phyloP scores from a whole-genome alignment of 164 flowering plant genomes.

The Macadamia integrifolia region DNA sequence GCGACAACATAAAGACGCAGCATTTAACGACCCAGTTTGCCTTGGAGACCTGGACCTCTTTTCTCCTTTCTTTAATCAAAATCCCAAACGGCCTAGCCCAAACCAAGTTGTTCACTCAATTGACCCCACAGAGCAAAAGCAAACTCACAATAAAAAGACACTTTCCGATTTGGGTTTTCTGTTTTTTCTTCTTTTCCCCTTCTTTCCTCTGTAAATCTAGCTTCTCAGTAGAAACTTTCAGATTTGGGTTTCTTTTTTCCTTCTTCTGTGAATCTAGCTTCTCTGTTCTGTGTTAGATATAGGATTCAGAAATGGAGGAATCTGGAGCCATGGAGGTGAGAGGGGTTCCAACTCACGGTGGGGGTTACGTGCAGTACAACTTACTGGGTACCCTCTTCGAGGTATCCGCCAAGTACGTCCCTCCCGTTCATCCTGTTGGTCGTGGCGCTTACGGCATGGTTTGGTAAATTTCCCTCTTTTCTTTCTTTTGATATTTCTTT shows the following conservation, averaged over 20 bases:
- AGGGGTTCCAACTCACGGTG: slow-evolving; percentile 32
- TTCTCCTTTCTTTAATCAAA: background rate
- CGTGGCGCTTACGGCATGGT: slow-evolving; percentile 80
- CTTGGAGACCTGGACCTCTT: background rate
- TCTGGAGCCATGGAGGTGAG: slow-evolving; percentile 14
- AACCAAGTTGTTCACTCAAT: too few species aligned
- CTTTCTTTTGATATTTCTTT: background rate
- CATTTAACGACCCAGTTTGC: too few species aligned
- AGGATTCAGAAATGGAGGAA: slow-evolving; percentile 22
- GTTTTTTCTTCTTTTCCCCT: too few species aligned
- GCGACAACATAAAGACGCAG: too few species aligned
- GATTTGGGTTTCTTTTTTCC: background rate
- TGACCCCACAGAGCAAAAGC: too few species aligned
- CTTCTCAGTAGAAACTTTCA: too few species aligned
- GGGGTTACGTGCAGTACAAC: slow-evolving; percentile 50
- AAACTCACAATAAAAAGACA: too few species aligned
- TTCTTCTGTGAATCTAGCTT: background rate
- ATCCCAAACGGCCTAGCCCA: too few species aligned
- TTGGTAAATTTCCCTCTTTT: slow-evolving; percentile 29
- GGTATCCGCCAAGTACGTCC: slow-evolving; percentile 56
- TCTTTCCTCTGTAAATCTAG: background rate
- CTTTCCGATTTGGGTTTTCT: background rate
- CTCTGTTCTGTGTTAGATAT: background rate
- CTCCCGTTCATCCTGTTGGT: slow-evolving; percentile 64
- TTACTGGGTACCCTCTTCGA: slow-evolving; percentile 52